A percentile compares a stretch with the other conserved stretches of the same genome.
Evolutionary conservation across 805 yeast genomes (phyloP).

Genomic region (Monosporozyma servazzii): DNA sequence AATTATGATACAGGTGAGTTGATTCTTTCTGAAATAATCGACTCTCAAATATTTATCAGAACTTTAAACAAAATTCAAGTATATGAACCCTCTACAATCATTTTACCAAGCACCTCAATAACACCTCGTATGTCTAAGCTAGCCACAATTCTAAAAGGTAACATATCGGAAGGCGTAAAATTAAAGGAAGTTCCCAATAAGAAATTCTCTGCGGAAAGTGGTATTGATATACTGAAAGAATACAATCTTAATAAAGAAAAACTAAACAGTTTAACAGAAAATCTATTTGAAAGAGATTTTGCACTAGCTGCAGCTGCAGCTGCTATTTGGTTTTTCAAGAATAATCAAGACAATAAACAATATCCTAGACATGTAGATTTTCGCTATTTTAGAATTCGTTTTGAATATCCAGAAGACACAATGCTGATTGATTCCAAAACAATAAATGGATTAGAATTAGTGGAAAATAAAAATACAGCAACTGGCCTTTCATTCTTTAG

Average conservation of each 20-base stretch:
- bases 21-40: constrained; percentile 31
- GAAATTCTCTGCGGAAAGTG: constrained; percentile 22
- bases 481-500: constrained; percentile 31
- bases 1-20: constrained; percentile 33
- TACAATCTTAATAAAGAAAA: constrained; percentile 9
- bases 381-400: constrained; percentile 30
- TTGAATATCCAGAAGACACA: constrained; percentile 33
- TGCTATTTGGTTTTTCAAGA: constrained; percentile 19
- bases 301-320: constrained; percentile 32
- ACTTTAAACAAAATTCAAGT: constrained; percentile 35
- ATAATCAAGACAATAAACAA: background rate
- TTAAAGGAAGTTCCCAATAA: constrained; percentile 21
- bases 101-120: constrained; percentile 28
- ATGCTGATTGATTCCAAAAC: constrained; percentile 38
- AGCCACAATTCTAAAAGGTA: constrained; percentile 30
- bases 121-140: constrained; percentile 27
- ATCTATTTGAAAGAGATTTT: constrained; percentile 23
- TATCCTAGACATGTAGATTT: constrained; percentile 10
- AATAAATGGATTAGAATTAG: constrained; percentile 32
- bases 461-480: constrained; percentile 27
- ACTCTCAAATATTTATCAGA: constrained; percentile 39
- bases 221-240: constrained; percentile 18
- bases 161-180: constrained; percentile 19
- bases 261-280: constrained; percentile 7
- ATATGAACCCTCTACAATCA: constrained; percentile 29